Base-by-base conservation (phyloP, 345 rosid genomes). In the Bretschneidera sinensis region DNA sequence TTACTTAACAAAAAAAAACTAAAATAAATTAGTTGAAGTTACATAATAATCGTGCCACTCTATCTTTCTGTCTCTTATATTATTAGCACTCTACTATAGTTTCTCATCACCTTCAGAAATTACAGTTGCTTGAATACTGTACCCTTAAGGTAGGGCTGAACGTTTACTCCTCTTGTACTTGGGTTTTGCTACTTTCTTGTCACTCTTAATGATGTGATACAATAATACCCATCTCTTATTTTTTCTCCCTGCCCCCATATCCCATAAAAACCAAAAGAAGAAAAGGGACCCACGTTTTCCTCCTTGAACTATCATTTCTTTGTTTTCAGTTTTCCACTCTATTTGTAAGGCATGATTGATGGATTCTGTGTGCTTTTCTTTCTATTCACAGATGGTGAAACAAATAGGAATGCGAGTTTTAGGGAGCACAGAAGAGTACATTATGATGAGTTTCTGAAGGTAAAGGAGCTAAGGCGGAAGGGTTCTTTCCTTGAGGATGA, bases 351-450 rank as follows among this genome's bases (percentile, higher is more conserved):
- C 33, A 14, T 63, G 54, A 21, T 17, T 69, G 54, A 57, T 51
- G 49, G 15, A 15, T 25, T 47, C 21, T 24, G 39, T 7, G 9
- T 39, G 11, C 45, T 14, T 23, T 21, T 31, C 20, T 23, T 21
- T 31, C 20, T 49, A 53, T 21, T 33, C 13, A 48, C 14, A 86
- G 86, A 63, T 76, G 66, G 75, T 19, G 85, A 68, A 66, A 22
- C 72, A 7, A 85, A 60, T 48, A 73, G 63, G 65, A 76, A 66
- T 63, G 70, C 55, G 67, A 79, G 77, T 55, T 94, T 94, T 71
- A 85, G 61, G 72, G 96, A 86, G 72, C 99, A 73, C 28, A 80
- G 99, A 66, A 76, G 81, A 69, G 94, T 75, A 43, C 99, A 95
- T 63, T 95, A 95, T 55, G 81, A 95, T 57, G 98, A 95, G 81